These are phyloP conservation scores for Physaria fendleri DNA, from an alignment of 345 rosid genomes.

Conservation along the genomic window DNA sequence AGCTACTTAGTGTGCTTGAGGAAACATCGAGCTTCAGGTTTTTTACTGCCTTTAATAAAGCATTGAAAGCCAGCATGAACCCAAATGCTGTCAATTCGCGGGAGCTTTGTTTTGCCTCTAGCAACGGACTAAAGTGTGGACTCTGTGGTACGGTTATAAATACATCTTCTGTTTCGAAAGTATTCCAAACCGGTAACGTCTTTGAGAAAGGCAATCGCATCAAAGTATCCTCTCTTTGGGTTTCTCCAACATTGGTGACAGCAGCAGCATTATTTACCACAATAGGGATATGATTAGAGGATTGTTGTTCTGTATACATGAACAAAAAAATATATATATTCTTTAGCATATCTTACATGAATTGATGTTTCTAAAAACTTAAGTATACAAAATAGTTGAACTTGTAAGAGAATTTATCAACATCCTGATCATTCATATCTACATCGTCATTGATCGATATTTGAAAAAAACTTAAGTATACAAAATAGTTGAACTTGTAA, in stretches of 20 bases:
- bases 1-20: constrained; percentile 28
- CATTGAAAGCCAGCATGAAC: constrained; percentile 51
- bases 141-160: too few relatives aligned
- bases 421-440: constrained; percentile 24
- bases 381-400: background rate
- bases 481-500: too few relatives aligned
- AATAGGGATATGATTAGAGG: background rate
- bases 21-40: constrained; percentile 29
- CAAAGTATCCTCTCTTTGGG: background rate
- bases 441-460: background rate
- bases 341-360: background rate
- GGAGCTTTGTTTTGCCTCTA: constrained; percentile 40
- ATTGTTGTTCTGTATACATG: background rate
- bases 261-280: background rate
- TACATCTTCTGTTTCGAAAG: constrained; percentile 20
- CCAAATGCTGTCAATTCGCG: constrained; percentile 76
- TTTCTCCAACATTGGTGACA: background rate
- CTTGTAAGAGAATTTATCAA: constrained; percentile 22
- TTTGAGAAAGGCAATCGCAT: constrained; percentile 42
- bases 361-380: background rate
- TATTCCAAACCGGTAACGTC: constrained; percentile 44
- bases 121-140: constrained; percentile 63
- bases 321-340: background rate
- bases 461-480: too few relatives aligned
- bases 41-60: constrained; percentile 46